phyloP scores from a whole-genome alignment of 257 asterid species.

The Przewalskia tangutica region DNA sequence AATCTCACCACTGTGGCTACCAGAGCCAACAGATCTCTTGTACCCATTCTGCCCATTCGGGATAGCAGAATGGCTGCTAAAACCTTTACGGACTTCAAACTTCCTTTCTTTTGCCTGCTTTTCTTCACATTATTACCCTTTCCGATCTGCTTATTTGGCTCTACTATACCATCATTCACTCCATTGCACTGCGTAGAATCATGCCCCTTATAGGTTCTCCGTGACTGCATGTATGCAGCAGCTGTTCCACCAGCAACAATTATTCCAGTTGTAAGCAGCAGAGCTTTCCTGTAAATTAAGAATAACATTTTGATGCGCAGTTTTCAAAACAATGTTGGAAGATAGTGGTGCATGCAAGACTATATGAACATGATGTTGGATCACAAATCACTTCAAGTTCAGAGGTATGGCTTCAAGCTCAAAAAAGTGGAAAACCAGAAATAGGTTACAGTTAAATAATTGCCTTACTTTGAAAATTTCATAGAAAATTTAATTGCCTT shows the following conservation, averaged over 20 bases:
- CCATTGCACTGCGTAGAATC: slow-evolving; percentile 42
- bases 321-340: not conserved
- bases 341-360: not conserved
- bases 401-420: not conserved
- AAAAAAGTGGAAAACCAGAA: not conserved
- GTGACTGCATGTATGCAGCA: slow-evolving; percentile 67
- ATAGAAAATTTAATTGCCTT: not conserved
- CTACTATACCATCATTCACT: slow-evolving; percentile 23
- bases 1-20: slow-evolving; percentile 79
- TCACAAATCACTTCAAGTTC: not conserved
- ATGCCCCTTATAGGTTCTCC: slow-evolving; percentile 31
- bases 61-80: slow-evolving; percentile 83
- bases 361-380: not conserved
- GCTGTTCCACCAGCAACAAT: slow-evolving; percentile 91
- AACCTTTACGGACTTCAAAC: slow-evolving; percentile 78
- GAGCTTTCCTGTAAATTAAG: slow-evolving; percentile 51
- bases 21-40: slow-evolving; percentile 61
- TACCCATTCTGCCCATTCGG: slow-evolving; percentile 76
- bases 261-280: slow-evolving; percentile 80
- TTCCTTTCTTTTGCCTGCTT: slow-evolving; percentile 74
- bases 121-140: slow-evolving; percentile 46
- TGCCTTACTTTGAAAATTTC: too few species aligned
- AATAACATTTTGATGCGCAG: not conserved
- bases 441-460: not conserved
- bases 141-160: slow-evolving; percentile 31